Evolutionary conservation across 257 asterid species (phyloP).

Genomic region (Solanum rostratum): DNA sequence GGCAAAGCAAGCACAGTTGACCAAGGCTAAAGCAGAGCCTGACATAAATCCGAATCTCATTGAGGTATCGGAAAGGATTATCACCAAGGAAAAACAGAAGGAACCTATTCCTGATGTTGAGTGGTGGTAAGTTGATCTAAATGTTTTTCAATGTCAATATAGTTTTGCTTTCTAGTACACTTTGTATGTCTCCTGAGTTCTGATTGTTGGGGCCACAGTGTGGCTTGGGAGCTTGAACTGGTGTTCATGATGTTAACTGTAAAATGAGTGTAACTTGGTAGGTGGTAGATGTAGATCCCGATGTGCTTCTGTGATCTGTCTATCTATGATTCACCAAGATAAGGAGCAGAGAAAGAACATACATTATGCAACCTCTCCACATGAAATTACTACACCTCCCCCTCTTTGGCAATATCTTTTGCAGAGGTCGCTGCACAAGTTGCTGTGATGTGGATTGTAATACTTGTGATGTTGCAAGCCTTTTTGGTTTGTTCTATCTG

Average conservation of each 20-base stretch:
- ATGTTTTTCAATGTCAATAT: neutral
- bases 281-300: neutral
- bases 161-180: neutral
- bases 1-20: slow-evolving; percentile 89
- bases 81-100: slow-evolving; percentile 64
- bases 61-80: slow-evolving; percentile 79
- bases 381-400: neutral
- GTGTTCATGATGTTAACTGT: neutral
- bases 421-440: neutral
- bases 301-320: neutral
- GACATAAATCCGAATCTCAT: slow-evolving; percentile 93
- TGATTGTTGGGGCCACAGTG: neutral
- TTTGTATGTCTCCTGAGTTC: neutral
- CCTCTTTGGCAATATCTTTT: neutral
- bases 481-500: neutral
- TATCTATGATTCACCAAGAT: neutral
- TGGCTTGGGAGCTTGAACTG: neutral
- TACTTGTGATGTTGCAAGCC: neutral
- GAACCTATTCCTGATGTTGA: slow-evolving; percentile 87
- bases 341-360: neutral
- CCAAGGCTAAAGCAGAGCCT: slow-evolving; percentile 82
- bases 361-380: neutral
- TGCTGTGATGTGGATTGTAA: neutral
- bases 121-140: slow-evolving; percentile 73
- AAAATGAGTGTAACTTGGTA: neutral